Evolutionary conservation across 2,329 filamentous ascomycete genomes (phyloP).

Genomic region (Alternaria hordeiaustralica): DNA sequence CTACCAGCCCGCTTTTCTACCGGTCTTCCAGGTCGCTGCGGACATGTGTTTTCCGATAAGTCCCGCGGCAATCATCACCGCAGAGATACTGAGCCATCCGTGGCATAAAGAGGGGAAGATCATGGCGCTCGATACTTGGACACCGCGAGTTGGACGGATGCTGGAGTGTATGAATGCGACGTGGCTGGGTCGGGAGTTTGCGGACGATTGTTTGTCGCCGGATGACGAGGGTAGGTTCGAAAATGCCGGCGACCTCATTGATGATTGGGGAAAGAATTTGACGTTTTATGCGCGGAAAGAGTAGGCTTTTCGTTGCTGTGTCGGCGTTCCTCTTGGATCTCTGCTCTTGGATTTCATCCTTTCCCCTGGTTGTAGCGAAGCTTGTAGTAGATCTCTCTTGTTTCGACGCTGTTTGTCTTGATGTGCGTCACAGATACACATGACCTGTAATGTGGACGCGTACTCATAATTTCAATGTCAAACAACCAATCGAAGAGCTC

Average conservation of each 20-base stretch:
- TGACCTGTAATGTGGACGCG: background rate
- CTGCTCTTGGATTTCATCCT: background rate
- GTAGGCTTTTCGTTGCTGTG: background rate
- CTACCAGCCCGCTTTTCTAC: background rate
- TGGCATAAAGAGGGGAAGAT: background rate
- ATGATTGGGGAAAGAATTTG: background rate
- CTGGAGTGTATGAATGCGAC: background rate
- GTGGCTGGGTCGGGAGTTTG: background rate
- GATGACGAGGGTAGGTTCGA: background rate
- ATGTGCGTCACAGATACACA: background rate
- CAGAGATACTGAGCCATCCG: background rate
- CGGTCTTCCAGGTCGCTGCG: background rate
- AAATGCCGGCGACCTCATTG: background rate
- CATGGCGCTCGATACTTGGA: background rate
- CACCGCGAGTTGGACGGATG: constrained; percentile 6
- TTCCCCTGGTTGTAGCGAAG: background rate
- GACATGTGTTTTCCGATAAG: constrained; percentile 10
- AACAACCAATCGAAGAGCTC: background rate
- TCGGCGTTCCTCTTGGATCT: background rate
- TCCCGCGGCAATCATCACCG: constrained; percentile 5
- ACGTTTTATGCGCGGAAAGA: background rate
- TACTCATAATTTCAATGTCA: background rate
- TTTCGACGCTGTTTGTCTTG: background rate
- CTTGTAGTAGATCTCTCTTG: background rate
- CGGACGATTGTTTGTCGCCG: background rate